Conservation (phyloP, 2,329 filamentous ascomycete species). For the Clonostachys rosea region DNA sequence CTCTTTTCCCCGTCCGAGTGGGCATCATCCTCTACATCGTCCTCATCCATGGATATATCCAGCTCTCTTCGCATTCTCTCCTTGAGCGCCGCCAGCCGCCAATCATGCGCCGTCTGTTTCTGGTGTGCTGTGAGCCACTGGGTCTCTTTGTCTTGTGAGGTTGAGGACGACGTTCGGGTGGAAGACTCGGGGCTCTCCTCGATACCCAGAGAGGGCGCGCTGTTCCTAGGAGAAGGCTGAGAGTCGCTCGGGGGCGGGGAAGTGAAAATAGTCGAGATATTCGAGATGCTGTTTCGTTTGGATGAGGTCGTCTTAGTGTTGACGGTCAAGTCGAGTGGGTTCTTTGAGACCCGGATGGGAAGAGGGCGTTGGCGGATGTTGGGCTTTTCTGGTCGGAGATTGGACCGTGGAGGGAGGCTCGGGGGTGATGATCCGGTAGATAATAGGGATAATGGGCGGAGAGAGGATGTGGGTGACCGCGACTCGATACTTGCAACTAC, state of each 20-base stretch:
- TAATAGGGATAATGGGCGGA: slow-evolving; percentile 3
- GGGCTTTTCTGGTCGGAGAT: slow-evolving; percentile 1
- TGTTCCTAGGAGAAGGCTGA: not conserved
- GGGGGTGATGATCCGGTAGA: not conserved
- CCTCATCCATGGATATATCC: not conserved
- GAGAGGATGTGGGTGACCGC: not conserved
- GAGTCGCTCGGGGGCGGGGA: not conserved
- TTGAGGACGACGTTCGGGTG: not conserved
- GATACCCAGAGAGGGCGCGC: not conserved
- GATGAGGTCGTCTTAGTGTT: not conserved
- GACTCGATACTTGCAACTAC: slow-evolving; percentile 2
- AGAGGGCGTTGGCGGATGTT: slow-evolving; percentile 1
- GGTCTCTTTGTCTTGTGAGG: not conserved
- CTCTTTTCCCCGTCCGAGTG: not conserved
- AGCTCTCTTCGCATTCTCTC: not conserved
- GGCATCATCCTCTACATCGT: not conserved
- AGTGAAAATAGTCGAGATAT: not conserved
- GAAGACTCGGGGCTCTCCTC: not conserved
- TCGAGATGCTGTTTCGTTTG: slow-evolving; percentile 1
- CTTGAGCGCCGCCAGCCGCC: slow-evolving; percentile 1
- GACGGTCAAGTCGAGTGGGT: not conserved
- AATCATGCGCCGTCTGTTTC: slow-evolving; percentile 3
- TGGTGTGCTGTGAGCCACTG: slow-evolving; percentile 2
- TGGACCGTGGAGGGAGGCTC: not conserved
- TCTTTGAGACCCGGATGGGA: slow-evolving; percentile 1